phyloP scores from a whole-genome alignment of 371 early-diverging fungal species.

The Mortierella sp. region DNA sequence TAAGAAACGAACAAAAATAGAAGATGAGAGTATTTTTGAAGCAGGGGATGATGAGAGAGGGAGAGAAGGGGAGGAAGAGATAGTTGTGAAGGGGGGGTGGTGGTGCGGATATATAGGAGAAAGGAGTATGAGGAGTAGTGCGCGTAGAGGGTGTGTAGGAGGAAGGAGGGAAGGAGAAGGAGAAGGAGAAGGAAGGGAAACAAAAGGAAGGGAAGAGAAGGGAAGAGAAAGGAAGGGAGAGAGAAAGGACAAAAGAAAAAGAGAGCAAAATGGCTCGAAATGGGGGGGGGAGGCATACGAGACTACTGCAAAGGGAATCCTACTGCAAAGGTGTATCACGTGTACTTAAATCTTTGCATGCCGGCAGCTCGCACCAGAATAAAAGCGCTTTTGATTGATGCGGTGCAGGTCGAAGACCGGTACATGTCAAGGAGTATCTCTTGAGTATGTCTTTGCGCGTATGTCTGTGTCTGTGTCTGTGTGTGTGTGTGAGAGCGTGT shows the following conservation, averaged over 20 bases:
- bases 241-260: not conserved
- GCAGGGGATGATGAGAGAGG: not conserved
- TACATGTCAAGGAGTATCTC: no score
- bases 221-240: not conserved
- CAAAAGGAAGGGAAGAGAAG: not conserved
- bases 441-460: not conserved
- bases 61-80: not conserved
- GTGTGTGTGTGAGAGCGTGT: not conserved
- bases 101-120: no score
- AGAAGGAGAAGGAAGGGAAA: not conserved
- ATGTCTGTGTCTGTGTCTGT: not conserved
- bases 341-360: not conserved
- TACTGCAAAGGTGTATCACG: not conserved
- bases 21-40: not conserved
- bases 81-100: no score
- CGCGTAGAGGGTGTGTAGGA: not conserved
- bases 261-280: not conserved
- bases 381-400: not conserved
- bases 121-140: constrained; percentile 2
- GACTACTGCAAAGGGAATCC: not conserved
- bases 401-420: not conserved
- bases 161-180: not conserved
- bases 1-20: not conserved
- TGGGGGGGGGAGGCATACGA: not conserved
- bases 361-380: not conserved